These are phyloP conservation scores for Elsinoe ampelina DNA, from an alignment of 2,329 filamentous ascomycete genomes.

Conservation along the genomic window DNA sequence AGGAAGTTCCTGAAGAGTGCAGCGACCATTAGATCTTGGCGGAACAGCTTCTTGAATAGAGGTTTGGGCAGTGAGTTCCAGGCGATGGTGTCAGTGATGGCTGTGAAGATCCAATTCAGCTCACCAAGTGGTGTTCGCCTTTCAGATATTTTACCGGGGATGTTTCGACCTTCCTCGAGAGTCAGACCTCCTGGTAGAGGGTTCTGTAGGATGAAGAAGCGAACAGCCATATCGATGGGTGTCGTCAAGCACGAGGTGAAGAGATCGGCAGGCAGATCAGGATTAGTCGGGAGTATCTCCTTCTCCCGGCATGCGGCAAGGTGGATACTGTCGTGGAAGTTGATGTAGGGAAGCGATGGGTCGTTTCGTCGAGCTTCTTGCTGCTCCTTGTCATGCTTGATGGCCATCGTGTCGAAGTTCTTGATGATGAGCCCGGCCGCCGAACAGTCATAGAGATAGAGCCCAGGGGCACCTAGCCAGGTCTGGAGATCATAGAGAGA, in stretches of 20 bases:
- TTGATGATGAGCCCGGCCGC: conserved; percentile 91
- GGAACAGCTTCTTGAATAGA: conserved; percentile 91
- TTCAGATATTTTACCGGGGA: conserved; percentile 87
- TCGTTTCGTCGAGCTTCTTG: conserved; percentile 66
- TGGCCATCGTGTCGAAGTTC: conserved; percentile 88
- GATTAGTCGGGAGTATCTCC: conserved; percentile 91
- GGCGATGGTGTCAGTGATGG: conserved; percentile 96
- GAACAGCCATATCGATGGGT: conserved; percentile 92
- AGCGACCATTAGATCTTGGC: conserved; percentile 98
- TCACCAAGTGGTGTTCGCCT: conserved; percentile 88
- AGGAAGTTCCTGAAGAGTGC: conserved; percentile 94
- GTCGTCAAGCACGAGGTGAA: conserved; percentile 96
- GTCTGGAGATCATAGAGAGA: conserved; percentile 90
- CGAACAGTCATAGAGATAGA: conserved; percentile 97
- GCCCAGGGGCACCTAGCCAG: conserved; percentile 89
- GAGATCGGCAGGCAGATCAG: conserved; percentile 81
- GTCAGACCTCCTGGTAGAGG: conserved; percentile 55
- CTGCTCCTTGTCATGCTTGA: conserved; percentile 90
- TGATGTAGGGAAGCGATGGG: conserved; percentile 41
- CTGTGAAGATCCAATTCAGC: conserved; percentile 98
- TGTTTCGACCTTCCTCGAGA: conserved; percentile 74
- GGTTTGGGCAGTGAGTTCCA: conserved; percentile 90
- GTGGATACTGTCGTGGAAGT: conserved; percentile 82
- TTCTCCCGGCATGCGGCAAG: conserved; percentile 83
- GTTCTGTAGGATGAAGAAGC: conserved; percentile 94